Evolutionary conservation across 441 rosid genomes (phyloP).

Genomic region (Populus hybrid): DNA sequence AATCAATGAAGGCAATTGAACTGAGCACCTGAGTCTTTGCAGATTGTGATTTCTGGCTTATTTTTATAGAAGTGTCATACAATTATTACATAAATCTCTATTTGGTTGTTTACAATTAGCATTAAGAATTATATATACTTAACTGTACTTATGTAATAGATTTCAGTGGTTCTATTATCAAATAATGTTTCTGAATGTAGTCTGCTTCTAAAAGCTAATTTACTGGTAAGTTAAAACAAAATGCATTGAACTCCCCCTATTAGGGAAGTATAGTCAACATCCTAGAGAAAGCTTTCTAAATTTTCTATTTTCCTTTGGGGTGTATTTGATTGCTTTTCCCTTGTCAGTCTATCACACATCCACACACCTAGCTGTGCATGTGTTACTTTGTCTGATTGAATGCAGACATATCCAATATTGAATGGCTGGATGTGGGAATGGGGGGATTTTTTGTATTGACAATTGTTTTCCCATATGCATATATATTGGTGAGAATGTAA

Average conservation of each 20-base stretch:
- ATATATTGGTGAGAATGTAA: background rate
- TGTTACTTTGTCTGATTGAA: background rate
- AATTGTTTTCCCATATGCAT: background rate
- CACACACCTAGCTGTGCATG: background rate
- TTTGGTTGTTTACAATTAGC: background rate
- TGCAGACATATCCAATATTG: background rate
- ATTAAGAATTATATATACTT: background rate
- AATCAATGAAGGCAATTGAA: background rate
- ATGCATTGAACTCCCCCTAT: background rate
- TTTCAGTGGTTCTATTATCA: background rate
- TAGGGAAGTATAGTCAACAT: background rate
- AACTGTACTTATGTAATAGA: background rate
- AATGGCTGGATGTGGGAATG: background rate
- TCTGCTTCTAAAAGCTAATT: background rate
- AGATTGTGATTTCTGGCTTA: background rate
- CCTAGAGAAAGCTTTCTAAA: background rate
- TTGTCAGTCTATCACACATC: background rate
- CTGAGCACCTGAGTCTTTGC: background rate
- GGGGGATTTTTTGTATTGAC: background rate
- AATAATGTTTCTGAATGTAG: background rate
- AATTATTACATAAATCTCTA: background rate
- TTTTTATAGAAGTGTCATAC: background rate
- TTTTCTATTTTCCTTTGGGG: background rate
- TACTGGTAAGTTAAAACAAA: background rate
- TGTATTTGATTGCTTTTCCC: background rate